Conservation (phyloP, 2,329 filamentous ascomycete genomes). For the Phialemoniopsis sp. region DNA sequence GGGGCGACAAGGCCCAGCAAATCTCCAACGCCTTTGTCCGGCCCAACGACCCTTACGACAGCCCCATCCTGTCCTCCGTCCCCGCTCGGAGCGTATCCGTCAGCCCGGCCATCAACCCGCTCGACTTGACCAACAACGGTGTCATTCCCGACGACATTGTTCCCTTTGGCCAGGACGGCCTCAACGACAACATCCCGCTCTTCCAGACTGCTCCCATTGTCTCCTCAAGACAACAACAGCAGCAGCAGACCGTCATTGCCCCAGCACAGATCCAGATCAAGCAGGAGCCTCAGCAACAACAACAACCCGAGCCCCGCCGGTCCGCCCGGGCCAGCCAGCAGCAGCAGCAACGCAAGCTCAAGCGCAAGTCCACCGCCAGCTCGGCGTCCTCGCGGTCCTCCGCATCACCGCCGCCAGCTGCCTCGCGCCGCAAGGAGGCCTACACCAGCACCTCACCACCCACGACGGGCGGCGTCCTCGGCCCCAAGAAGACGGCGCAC, state of each 20-base stretch:
- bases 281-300: background rate
- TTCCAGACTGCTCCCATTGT: constrained; percentile 10
- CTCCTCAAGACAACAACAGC: constrained; percentile 1
- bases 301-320: background rate
- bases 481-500: constrained; percentile 71
- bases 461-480: constrained; percentile 4
- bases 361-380: constrained; percentile 23
- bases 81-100: constrained; percentile 13
- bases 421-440: constrained; percentile 2
- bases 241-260: background rate
- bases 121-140: constrained; percentile 18
- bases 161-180: constrained; percentile 15
- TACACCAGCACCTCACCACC: constrained; percentile 5
- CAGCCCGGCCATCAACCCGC: constrained; percentile 28
- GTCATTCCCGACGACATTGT: constrained; percentile 8
- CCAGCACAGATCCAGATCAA: constrained; percentile 1
- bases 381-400: constrained; percentile 11
- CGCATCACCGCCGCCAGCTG: constrained; percentile 10
- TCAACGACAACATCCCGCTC: constrained; percentile 17
- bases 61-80: constrained; percentile 18
- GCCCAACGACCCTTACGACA: constrained; percentile 20
- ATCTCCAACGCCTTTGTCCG: constrained; percentile 24
- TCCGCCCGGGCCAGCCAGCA: background rate
- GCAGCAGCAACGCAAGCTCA: constrained; percentile 14
- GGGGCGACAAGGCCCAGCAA: constrained; percentile 19